Percentiles rank a stretch among this genome's conserved stretches.
Conservation (phyloP, 768 basidiomycete species). For the Pulveroboletus sp. region DNA sequence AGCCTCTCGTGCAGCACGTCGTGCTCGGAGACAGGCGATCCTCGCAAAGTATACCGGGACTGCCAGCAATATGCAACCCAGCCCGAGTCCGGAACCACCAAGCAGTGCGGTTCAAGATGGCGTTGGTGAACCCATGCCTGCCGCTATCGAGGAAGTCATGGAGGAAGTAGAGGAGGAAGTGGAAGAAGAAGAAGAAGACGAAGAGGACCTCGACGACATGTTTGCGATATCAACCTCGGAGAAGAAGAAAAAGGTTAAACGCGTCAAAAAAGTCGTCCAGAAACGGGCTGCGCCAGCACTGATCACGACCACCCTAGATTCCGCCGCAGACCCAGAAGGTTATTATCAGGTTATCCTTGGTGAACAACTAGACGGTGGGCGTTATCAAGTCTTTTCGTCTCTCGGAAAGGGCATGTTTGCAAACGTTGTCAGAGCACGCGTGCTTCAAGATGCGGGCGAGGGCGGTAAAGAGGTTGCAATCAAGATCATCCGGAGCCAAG, state of each 20-base stretch:
- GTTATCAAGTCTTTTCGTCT: slow-evolving; percentile 92
- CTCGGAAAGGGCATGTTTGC: slow-evolving; percentile 99
- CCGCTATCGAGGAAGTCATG: slow-evolving; percentile 49
- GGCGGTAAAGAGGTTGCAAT: slow-evolving; percentile 85
- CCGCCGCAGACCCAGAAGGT: slow-evolving; percentile 91
- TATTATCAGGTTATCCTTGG: slow-evolving; percentile 95
- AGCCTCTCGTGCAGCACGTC: slow-evolving; percentile 61
- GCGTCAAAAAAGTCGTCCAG: slow-evolving; percentile 53
- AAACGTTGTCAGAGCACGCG: slow-evolving; percentile 88
- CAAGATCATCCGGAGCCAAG: slow-evolving; percentile 94
- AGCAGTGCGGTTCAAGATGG: slow-evolving; percentile 75
- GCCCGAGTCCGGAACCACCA: slow-evolving; percentile 60
- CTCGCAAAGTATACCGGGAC: slow-evolving; percentile 68
- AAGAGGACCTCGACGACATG: slow-evolving; percentile 95
- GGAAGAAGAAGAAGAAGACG: slow-evolving; percentile 66
- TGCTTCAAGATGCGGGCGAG: slow-evolving; percentile 62
- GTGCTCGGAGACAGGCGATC: slow-evolving; percentile 73
- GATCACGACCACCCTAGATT: slow-evolving; percentile 80
- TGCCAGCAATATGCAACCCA: slow-evolving; percentile 40
- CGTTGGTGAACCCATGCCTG: slow-evolving; percentile 30
- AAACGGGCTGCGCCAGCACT: slow-evolving; percentile 56
- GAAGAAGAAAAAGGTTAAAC: slow-evolving; percentile 55
- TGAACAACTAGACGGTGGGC: slow-evolving; percentile 87
- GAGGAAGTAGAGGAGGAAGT: slow-evolving; percentile 64
- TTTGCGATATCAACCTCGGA: slow-evolving; percentile 62